A percentile compares a stretch with the other conserved stretches of the same genome.
These are phyloP conservation scores for Paracoccidioides brasiliensis DNA, from an alignment of 2,329 filamentous ascomycete species.

Conservation along the genomic window DNA sequence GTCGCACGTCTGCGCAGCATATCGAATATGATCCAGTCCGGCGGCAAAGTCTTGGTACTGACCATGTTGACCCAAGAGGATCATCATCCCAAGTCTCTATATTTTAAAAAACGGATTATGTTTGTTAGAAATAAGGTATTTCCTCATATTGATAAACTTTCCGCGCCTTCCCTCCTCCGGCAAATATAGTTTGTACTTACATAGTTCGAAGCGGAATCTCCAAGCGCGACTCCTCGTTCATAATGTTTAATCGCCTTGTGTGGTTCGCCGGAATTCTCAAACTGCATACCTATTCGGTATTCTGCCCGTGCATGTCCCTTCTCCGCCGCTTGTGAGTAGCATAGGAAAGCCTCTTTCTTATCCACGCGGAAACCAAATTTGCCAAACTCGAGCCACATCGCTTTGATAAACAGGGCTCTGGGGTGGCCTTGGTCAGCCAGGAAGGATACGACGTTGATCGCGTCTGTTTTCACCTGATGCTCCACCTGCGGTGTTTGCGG, in stretches of 20 bases:
- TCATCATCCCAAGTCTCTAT: constrained; percentile 93
- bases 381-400: constrained; percentile 97
- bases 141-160: background rate
- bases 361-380: constrained; percentile 84
- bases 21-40: constrained; percentile 70
- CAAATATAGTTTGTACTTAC: constrained; percentile 21
- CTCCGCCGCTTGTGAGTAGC: constrained; percentile 74
- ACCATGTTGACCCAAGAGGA: constrained; percentile 81
- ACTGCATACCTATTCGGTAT: constrained; percentile 97
- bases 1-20: constrained; percentile 74
- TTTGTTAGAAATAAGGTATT: constrained; percentile 7
- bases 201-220: constrained; percentile 77
- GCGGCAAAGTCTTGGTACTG: constrained; percentile 66
- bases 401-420: constrained; percentile 83
- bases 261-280: constrained; percentile 86
- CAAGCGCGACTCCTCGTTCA: constrained; percentile 60
- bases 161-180: background rate
- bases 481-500: constrained; percentile 74
- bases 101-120: constrained; percentile 9
- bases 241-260: constrained; percentile 87
- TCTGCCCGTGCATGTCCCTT: constrained; percentile 79
- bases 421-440: constrained; percentile 85
- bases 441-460: constrained; percentile 82
- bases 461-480: constrained; percentile 75
- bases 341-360: constrained; percentile 84